Base-by-base conservation (phyloP, 2,329 filamentous ascomycete genomes). In the Curvularia sp. region DNA sequence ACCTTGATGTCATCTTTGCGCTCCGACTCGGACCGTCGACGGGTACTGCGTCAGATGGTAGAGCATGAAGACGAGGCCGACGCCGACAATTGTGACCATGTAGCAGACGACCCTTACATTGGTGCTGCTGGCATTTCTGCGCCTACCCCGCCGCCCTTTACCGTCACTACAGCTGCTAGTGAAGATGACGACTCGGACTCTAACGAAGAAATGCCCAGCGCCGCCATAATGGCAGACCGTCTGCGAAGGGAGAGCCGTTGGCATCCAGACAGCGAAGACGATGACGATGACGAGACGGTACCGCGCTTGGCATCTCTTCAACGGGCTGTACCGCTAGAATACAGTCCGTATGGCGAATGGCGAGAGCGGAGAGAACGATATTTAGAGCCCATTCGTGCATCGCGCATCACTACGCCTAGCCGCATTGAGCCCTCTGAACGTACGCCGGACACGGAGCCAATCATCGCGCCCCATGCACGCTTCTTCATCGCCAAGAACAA, bases 401-500 rank as follows among this genome's bases (percentile, higher is more conserved):
- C 67, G 15, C 67, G 69, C 20, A 64, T 75, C 9, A 67, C 58
- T 15, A 64, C 66, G 8, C 76, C 76, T 1, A 78, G 77, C 55
- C 71, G 71, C 1, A 76, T 79, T 28, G 70, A 74, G 41, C 60
- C 69, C 9, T 68, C 63, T 10, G 65, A 71, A 7, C 58, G 61
- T n/a, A 26, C 20, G 12, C 58, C 62, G 6, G 68, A 69, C 24
- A 53, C 55, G 15, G 65, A 67, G 9, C 57, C 55, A 42, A 79
- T 91, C 4, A 83, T 93, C 77, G 83, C 83, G 33, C 92, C 92
- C 0, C 87, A 92, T 75, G 92, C 92, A 2, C 86, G 87, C 28
- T 97, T 98, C 78, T 90, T 89, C 71, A 96, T 97, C 55, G 88
- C 90, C 70, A 86, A 88, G 75, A 86, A 89, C 68, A 93, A 92